A percentile compares a stretch with the other conserved stretches of the same genome.
phyloP scores from a whole-genome alignment of 768 basidiomycete genomes.

The Termitomyces sp. region DNA sequence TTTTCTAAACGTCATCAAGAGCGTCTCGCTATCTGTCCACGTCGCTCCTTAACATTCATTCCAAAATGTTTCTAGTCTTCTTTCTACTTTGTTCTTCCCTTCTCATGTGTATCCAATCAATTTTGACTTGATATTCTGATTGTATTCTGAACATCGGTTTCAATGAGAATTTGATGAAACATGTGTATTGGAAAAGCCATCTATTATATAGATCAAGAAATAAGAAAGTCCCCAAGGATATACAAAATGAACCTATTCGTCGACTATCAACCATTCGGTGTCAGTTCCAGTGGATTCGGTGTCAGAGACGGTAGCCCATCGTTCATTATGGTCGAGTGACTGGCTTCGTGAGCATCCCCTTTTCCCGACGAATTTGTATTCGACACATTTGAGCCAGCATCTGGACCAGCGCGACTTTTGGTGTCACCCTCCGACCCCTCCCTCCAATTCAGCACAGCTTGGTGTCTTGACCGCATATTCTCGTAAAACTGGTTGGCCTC shows the following conservation, averaged over 20 bases:
- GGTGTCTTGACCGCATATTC: slow-evolving; percentile 75
- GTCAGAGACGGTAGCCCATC: slow-evolving; percentile 74
- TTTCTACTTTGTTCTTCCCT: slow-evolving; percentile 16
- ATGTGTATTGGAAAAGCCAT: background rate
- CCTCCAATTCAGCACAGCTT: slow-evolving; percentile 59
- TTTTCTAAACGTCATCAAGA: slow-evolving; percentile 23
- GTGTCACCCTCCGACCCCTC: slow-evolving; percentile 35
- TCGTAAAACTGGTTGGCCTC: slow-evolving; percentile 89
- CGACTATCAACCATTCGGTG: slow-evolving; percentile 88
- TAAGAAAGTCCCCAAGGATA: slow-evolving; percentile 30
- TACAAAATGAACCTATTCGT: slow-evolving; percentile 34
- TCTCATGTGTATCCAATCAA: slow-evolving; percentile 24
- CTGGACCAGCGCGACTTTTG: slow-evolving; percentile 18
- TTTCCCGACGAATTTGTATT: slow-evolving; percentile 61
- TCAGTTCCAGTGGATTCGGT: slow-evolving; percentile 74
- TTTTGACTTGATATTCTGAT: slow-evolving; percentile 1
- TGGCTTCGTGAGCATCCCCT: slow-evolving; percentile 54
- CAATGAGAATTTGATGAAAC: background rate
- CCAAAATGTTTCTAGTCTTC: slow-evolving; percentile 10
- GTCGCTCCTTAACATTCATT: slow-evolving; percentile 23
- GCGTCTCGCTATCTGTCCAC: slow-evolving; percentile 13
- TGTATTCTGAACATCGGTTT: background rate
- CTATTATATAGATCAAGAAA: slow-evolving; percentile 24
- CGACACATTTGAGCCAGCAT: slow-evolving; percentile 31
- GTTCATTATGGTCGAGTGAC: slow-evolving; percentile 51